Conservation (phyloP, 2,329 filamentous ascomycete genomes). For the Colletotrichum viniferum region DNA sequence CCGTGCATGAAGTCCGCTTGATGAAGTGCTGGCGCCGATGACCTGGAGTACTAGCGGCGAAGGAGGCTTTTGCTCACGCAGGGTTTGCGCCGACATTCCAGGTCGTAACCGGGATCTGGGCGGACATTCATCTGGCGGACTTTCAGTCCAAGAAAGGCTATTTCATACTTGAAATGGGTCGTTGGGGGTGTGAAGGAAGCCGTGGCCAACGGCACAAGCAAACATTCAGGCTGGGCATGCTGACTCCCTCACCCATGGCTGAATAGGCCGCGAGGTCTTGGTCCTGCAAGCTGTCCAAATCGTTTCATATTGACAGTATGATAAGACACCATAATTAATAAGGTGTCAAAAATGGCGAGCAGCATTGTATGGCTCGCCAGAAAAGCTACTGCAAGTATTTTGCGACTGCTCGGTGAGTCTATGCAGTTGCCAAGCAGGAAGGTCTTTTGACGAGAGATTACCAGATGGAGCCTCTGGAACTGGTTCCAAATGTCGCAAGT, state of each 20-base stretch:
- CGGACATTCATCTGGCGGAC: neutral
- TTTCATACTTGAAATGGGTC: neutral
- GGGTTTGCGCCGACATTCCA: neutral
- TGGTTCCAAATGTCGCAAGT: neutral
- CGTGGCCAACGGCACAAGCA: neutral
- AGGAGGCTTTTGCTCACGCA: neutral
- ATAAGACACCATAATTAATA: accelerated
- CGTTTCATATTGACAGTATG: neutral
- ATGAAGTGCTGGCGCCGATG: neutral
- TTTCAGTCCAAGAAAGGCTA: neutral
- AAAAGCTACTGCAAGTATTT: neutral
- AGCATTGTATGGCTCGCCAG: neutral
- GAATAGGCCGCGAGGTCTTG: neutral
- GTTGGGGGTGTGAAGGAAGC: accelerated
- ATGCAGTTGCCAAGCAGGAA: neutral
- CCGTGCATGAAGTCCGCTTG: neutral
- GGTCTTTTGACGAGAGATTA: neutral
- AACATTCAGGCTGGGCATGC: neutral
- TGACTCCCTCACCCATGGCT: neutral
- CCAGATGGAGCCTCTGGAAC: neutral
- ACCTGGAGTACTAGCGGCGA: neutral
- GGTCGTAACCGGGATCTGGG: neutral
- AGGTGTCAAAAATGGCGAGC: neutral
- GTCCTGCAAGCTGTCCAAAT: neutral
- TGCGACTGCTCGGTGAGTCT: neutral